These are phyloP conservation scores for Gracilaria gracilis DNA, from an alignment of 23 red algal genomes.

Conservation along the genomic window DNA sequence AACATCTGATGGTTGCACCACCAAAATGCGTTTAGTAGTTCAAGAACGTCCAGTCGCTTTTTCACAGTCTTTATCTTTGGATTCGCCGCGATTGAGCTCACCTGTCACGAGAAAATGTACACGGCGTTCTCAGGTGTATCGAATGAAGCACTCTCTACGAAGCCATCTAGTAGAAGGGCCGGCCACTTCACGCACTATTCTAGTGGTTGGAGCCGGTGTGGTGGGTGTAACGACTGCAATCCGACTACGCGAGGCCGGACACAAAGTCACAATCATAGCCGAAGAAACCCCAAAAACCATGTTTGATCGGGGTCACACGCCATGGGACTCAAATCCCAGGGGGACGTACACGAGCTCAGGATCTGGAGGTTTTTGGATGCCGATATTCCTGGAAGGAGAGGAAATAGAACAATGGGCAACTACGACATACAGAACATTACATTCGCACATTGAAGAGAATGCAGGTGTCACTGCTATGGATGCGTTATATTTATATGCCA, in stretches of 20 bases:
- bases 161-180: slow-evolving; percentile 5
- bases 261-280: slow-evolving; percentile 55
- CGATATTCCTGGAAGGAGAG: slow-evolving; percentile 68
- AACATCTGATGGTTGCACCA: no score
- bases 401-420: slow-evolving; percentile 76
- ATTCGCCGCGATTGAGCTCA: neutral
- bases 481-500: slow-evolving; percentile 19
- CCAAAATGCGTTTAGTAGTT: no score
- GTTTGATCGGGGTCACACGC: slow-evolving; percentile 29
- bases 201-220: slow-evolving; percentile 77
- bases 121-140: neutral
- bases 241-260: slow-evolving; percentile 42
- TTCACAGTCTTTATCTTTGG: neutral
- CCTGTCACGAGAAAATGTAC: neutral
- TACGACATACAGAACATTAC: slow-evolving; percentile 48
- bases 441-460: slow-evolving; percentile 16
- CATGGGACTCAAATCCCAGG: neutral
- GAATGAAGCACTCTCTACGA: neutral
- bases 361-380: slow-evolving; percentile 91
- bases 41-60: neutral
- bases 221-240: slow-evolving; percentile 81
- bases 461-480: slow-evolving; percentile 44
- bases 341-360: slow-evolving; percentile 70
- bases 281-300: slow-evolving; percentile 48
- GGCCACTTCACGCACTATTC: slow-evolving; percentile 13